A percentile compares a stretch with the other conserved stretches of the same genome.
phyloP scores from a whole-genome alignment of 2,329 filamentous ascomycete species.

The Trichoderma sp. region DNA sequence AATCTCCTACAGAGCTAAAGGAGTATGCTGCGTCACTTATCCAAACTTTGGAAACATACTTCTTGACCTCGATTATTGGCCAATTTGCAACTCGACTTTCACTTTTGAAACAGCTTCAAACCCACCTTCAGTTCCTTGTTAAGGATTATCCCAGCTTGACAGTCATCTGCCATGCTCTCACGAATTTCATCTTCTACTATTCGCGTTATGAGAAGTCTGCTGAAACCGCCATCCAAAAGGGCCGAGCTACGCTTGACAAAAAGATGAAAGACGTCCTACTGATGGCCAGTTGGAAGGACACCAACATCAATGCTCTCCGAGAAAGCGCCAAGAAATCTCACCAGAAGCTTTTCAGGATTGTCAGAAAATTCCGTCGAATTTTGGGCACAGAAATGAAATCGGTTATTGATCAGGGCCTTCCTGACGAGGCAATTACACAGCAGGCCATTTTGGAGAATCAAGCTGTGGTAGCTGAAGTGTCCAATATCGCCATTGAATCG shows the following conservation, averaged over 20 bases:
- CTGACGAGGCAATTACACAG: conserved; percentile 47
- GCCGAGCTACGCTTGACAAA: conserved; percentile 79
- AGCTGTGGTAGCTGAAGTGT: conserved; percentile 20
- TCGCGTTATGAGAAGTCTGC: conserved; percentile 68
- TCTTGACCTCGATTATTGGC: conserved; percentile 75
- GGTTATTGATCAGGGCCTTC: conserved; percentile 62
- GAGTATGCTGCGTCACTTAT: conserved; percentile 69
- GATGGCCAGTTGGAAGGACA: conserved; percentile 96
- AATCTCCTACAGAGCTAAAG: conserved; percentile 59
- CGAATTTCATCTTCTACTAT: conserved; percentile 78
- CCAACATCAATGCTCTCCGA: conserved; percentile 83
- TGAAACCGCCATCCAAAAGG: conserved; percentile 64
- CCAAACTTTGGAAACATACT: conserved; percentile 76
- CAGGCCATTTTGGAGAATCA: conserved; percentile 6
- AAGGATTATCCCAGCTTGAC: conserved; percentile 60
- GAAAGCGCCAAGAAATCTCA: conserved; percentile 91
- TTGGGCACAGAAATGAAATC: conserved; percentile 74
- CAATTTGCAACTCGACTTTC: conserved; percentile 74
- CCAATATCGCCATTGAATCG: conserved; percentile 27
- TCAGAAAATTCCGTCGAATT: conserved; percentile 83
- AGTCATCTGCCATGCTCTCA: conserved; percentile 64
- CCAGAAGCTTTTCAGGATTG: conserved; percentile 85
- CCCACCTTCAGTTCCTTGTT: conserved; percentile 64
- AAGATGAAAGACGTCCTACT: conserved; percentile 91
- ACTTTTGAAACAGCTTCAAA: conserved; percentile 65